Evolutionary conservation across 805 yeast genomes (phyloP).

Genomic region (Cyberlindnera xishuangbannaensis): DNA sequence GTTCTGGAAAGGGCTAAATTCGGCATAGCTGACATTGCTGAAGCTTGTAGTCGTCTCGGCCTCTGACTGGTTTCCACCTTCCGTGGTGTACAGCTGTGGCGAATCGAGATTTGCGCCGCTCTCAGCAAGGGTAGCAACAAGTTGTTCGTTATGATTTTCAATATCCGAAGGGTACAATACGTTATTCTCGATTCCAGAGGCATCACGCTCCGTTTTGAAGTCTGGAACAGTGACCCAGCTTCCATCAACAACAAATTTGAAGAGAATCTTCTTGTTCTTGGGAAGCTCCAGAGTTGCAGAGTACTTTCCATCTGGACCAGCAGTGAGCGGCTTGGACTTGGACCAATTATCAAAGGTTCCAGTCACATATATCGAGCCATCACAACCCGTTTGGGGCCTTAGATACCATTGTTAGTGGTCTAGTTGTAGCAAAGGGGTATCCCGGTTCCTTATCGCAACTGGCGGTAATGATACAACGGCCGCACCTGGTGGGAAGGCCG

Average conservation of each 20-base stretch:
- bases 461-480: no score
- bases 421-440: no score
- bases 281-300: constrained; percentile 40
- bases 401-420: no score
- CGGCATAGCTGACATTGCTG: constrained; percentile 20
- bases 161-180: constrained; percentile 34
- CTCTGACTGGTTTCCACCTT: constrained; percentile 16
- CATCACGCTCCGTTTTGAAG: constrained; percentile 36
- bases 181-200: constrained; percentile 46
- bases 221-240: constrained; percentile 41
- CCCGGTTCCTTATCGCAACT: no score
- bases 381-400: no score
- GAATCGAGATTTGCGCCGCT: constrained; percentile 1
- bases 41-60: constrained; percentile 21
- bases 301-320: constrained; percentile 34
- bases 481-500: no score
- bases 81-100: not conserved
- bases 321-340: constrained; percentile 37
- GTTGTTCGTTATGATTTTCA: constrained; percentile 1
- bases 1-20: constrained; percentile 16
- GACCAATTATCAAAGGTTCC: constrained; percentile 59
- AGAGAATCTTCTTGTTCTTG: constrained; percentile 33
- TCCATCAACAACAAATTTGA: constrained; percentile 55
- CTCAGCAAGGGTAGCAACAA: constrained; percentile 2
- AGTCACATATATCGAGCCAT: constrained; percentile 45